phyloP scores from a whole-genome alignment of 2,329 filamentous ascomycete genomes.

The Pseudogymnoascus sp. region DNA sequence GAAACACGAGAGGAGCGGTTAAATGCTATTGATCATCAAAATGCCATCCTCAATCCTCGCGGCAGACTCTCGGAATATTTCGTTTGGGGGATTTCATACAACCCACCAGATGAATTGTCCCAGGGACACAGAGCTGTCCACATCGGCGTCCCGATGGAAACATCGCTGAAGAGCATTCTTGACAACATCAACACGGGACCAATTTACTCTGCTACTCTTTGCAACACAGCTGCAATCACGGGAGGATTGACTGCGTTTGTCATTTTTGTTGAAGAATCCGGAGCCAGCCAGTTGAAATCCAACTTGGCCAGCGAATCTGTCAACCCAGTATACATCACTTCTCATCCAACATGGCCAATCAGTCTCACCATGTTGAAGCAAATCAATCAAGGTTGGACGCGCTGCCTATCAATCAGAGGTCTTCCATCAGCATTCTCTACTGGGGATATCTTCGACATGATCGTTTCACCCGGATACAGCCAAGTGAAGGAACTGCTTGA shows the following conservation, averaged over 20 bases:
- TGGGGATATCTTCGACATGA: background rate
- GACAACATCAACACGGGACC: background rate
- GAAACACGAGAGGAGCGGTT: background rate
- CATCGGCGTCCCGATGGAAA: background rate
- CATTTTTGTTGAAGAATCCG: background rate
- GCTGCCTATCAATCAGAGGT: background rate
- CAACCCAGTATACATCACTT: background rate
- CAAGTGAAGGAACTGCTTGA: background rate
- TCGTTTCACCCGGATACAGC: background rate
- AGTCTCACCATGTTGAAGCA: background rate
- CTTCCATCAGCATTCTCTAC: background rate
- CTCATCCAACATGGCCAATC: background rate
- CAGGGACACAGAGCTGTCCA: background rate
- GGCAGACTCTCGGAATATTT: constrained; percentile 3
- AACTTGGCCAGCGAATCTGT: background rate
- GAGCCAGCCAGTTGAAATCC: background rate
- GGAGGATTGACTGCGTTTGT: background rate
- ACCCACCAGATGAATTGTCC: background rate
- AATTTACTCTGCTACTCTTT: background rate
- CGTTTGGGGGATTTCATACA: background rate
- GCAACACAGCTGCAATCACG: background rate
- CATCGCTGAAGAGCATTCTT: background rate
- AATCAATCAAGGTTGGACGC: background rate
- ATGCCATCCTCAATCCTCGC: background rate
- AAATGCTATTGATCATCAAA: background rate